These are phyloP conservation scores for Talaromyces sp. DNA, from an alignment of 2,329 filamentous ascomycete species.

Conservation along the genomic window DNA sequence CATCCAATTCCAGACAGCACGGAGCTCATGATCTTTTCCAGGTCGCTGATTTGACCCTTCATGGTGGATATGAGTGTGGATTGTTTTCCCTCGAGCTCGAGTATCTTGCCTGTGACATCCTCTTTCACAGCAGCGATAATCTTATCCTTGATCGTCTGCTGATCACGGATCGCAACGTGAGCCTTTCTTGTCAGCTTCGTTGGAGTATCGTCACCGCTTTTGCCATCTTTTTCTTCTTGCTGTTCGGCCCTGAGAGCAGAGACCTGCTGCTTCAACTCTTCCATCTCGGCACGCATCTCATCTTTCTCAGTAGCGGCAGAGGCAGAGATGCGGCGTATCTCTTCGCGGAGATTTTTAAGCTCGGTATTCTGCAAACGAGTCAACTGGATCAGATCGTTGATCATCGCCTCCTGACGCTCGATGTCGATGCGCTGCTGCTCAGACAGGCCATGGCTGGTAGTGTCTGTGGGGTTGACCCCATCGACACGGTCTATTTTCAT, in stretches of 20 bases:
- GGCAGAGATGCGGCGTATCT: neutral
- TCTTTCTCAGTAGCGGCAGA: neutral
- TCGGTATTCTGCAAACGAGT: conserved; percentile 8
- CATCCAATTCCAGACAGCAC: neutral
- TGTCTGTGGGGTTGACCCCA: neutral
- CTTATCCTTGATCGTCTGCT: neutral
- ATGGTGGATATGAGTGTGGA: neutral
- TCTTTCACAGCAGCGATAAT: neutral
- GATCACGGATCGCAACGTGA: neutral
- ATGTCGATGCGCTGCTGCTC: neutral
- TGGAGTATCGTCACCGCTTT: neutral
- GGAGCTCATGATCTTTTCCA: neutral
- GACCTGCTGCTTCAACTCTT: neutral
- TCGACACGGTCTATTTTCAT: neutral
- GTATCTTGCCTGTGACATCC: neutral
- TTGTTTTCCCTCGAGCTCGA: neutral
- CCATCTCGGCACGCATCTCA: conserved; percentile 1
- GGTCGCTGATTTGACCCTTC: neutral
- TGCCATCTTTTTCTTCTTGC: neutral
- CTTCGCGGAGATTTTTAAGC: neutral
- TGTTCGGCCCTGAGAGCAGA: neutral
- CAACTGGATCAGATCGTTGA: conserved; percentile 6
- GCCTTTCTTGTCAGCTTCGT: neutral
- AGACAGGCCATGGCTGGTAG: neutral
- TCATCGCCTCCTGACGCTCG: conserved; percentile 3